Evolutionary conservation across 2,329 filamentous ascomycete species (phyloP).

Genomic region (Fusarium sp.): DNA sequence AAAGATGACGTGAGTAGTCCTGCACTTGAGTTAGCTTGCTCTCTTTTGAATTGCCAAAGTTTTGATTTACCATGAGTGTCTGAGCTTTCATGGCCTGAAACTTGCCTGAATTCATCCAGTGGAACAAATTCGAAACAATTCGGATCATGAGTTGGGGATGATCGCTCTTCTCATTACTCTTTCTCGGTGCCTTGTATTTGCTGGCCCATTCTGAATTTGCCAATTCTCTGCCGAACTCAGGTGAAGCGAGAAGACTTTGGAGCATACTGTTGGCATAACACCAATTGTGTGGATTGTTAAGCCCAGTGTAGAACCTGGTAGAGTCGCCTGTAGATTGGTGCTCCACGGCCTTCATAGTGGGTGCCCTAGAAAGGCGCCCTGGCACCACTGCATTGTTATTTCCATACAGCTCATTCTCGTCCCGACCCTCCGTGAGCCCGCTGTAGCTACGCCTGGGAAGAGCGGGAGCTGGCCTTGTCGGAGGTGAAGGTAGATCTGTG

Average conservation of each 20-base stretch:
- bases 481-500: constrained; percentile 67
- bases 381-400: constrained; percentile 56
- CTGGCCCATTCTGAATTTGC: constrained; percentile 70
- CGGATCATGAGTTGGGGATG: constrained; percentile 71
- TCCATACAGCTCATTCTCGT: constrained; percentile 53
- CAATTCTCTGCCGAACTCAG: constrained; percentile 74
- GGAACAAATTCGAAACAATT: constrained; percentile 69
- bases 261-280: constrained; percentile 95
- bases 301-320: constrained; percentile 64
- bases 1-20: constrained; percentile 65
- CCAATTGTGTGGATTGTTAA: constrained; percentile 83
- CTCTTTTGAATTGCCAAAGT: constrained; percentile 18
- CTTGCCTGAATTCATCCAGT: constrained; percentile 67
- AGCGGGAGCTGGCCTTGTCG: constrained; percentile 75
- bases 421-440: constrained; percentile 68
- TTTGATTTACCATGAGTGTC: constrained; percentile 67
- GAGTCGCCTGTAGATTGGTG: constrained; percentile 61
- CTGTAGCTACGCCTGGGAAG: constrained; percentile 81
- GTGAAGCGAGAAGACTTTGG: constrained; percentile 83
- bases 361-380: constrained; percentile 54
- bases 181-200: constrained; percentile 76
- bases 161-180: constrained; percentile 66
- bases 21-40: constrained; percentile 51
- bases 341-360: constrained; percentile 53
- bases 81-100: constrained; percentile 65